A percentile compares a stretch with the other conserved stretches of the same genome.
phyloP scores from a whole-genome alignment of 129 eudicot species.

The Chrysanthemum seticuspe region DNA sequence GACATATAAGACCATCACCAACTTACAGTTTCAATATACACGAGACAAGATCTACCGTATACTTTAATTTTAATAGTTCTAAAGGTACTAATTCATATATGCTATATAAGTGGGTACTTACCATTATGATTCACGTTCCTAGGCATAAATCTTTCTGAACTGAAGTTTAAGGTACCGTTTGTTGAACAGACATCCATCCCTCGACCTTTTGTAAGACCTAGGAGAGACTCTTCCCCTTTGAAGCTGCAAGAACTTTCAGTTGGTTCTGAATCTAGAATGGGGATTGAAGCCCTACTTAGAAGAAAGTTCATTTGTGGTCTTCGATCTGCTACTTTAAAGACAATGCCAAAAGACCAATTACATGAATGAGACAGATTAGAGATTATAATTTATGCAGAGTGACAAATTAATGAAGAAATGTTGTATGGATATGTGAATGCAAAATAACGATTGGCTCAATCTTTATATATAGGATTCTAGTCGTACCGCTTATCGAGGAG shows the following conservation, averaged over 20 bases:
- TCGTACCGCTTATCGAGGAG: conserved; percentile 29
- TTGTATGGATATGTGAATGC: not conserved
- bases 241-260: conserved; percentile 38
- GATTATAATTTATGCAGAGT: not conserved
- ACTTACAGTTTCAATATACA: not conserved
- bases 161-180: conserved; percentile 24
- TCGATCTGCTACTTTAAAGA: conserved; percentile 33
- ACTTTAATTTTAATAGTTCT: not conserved
- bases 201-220: conserved; percentile 35
- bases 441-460: no score
- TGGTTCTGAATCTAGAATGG: conserved; percentile 35
- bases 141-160: conserved; percentile 35
- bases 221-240: conserved; percentile 35
- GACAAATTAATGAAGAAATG: not conserved
- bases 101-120: conserved; percentile 19
- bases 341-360: not conserved
- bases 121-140: conserved; percentile 39
- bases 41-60: not conserved
- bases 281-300: conserved; percentile 38
- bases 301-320: conserved; percentile 45
- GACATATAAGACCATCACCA: no score
- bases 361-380: conserved; percentile 8
- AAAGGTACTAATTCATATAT: conserved; percentile 1
- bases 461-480: not conserved
- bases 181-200: conserved; percentile 27